These are phyloP conservation scores for Rubroboletus satanas DNA, from an alignment of 768 basidiomycete genomes.

Conservation along the genomic window DNA sequence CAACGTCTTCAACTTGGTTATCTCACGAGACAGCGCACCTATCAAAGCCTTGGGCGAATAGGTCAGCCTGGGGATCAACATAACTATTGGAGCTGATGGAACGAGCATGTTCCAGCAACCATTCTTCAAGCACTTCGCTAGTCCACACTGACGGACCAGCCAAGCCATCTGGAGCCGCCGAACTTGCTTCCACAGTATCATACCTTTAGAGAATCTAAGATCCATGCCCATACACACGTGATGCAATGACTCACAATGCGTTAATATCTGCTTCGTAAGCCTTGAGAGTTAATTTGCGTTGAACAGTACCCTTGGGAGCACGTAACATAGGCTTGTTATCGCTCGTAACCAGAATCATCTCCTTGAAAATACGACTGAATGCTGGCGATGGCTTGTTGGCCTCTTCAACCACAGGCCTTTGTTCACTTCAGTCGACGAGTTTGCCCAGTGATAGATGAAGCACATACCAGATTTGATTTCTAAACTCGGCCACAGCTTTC, in stretches of 20 bases:
- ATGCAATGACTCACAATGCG: constrained; percentile 32
- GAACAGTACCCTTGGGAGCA: constrained; percentile 44
- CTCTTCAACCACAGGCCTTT: constrained; percentile 41
- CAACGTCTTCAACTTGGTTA: too few relatives aligned
- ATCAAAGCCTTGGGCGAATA: constrained; percentile 37
- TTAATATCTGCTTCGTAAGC: constrained; percentile 46
- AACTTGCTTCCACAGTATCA: constrained; percentile 29
- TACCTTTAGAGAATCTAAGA: constrained; percentile 23
- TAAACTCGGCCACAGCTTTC: constrained; percentile 25
- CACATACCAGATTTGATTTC: constrained; percentile 31
- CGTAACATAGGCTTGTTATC: constrained; percentile 42
- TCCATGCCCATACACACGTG: neutral
- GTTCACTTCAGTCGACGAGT: neutral
- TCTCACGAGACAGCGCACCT: constrained; percentile 24
- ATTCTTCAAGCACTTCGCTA: constrained; percentile 12
- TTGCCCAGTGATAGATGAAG: neutral
- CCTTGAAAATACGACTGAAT: constrained; percentile 46
- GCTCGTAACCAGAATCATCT: constrained; percentile 49
- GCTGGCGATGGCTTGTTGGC: constrained; percentile 41
- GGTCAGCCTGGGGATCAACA: constrained; percentile 17
- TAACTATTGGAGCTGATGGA: constrained; percentile 4
- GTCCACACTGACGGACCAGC: constrained; percentile 27
- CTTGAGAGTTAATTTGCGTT: constrained; percentile 36
- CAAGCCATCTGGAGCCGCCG: constrained; percentile 15
- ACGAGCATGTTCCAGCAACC: constrained; percentile 28